Evolutionary conservation across 805 yeast genomes (phyloP), one percentile per base, ranked within the genome.

Genomic region (Kodamaea jinghongensis): DNA sequence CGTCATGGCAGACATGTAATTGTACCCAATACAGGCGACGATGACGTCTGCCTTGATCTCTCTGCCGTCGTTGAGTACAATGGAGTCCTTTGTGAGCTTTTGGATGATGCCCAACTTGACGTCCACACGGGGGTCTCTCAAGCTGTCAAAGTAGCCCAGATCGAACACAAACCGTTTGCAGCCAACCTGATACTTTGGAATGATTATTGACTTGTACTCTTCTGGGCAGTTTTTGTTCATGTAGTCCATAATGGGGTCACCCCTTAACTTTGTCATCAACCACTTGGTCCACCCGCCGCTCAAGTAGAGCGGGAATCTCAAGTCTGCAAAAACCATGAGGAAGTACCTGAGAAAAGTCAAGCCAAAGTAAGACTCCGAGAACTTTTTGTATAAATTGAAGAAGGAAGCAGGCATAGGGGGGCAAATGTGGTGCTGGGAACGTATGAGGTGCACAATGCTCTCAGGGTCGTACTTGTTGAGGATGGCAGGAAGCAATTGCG

Each of bases 21-120:
- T 51, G 43, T 67, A 67, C 2, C 72, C 72, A 25, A 70, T 65
- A 49, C 71, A 65, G 2, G 70, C 71, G 10, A 63, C 64, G 28
- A 67, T 60, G 13, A 63, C 55, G 45, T 66, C 72, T 11, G 62
- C 67, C 27, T 55, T 48, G 6, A 63, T 16, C 20, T 45, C 48
- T 16, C 45, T 36, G 3, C 68, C 69, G 25, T 53, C 48, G 9
- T 44, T 50, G 39, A 65, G 47, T 12, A 61, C 46, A n/a, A 66
- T 56, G 6, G 56, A 49, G 34, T 62, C 38, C 31, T 56, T 60
- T 13, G 52, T 58, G 13, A 67, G 49, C 25, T 50, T 46, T 12
- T 48, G 51, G 20, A 64, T 58, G 3, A 36, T 38, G 10, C 43
- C 47, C 33, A 47, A 38, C 6, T 48, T 45, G 34, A 67, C 45